Base-by-base conservation (phyloP, 2,329 filamentous ascomycete species). In the Pyrenochaeta sp. region DNA sequence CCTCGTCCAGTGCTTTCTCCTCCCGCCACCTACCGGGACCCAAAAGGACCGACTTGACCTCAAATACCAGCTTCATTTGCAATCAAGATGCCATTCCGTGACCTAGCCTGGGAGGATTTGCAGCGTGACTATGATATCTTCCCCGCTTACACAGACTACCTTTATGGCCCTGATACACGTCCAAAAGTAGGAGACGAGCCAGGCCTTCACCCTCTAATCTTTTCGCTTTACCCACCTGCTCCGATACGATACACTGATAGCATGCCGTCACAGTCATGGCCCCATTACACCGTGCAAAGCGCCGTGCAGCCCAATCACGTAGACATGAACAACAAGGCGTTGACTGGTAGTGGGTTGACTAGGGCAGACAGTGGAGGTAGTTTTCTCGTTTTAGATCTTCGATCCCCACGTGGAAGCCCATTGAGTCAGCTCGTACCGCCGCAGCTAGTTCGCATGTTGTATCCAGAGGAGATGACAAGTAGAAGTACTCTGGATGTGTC, bases 101-200 rank as follows among this genome's bases (percentile, higher is more conserved):
- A 64, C 17, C 39, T 35, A 20, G 54, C 63, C 1, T 65, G 58
- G 56, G 60, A 68, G 18, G 57, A 66, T 15, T 33, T 51, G 6
- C 54, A 56, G 45, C 63, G 61, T 39, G 64, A 68, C 46, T 55
- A 44, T 31, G 51, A 45, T 9, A 21, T 54, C 31, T 69, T 69
- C 31, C 64, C 64, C 14, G 64, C 66, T 6, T 69, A 63, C 37
- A 61, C 43, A 3, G 63, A 69, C 47, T 68, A 55, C 15, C 33
- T 69, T 12, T 61, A 51, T 9, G 66, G 61, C 27, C 23, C 58
- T 7, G 63, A 66, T 35, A 33, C 30, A 10, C 60, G 59, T 7
- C 37, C 49, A 5, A 33, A 58, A 3, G 56, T 54, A 21, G 37
- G 32, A 5, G 42, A 63, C 17, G 54, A 64, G 40, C 61, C 60